Percentiles rank a stretch among this genome's conserved stretches.
Evolutionary conservation across 2,329 filamentous ascomycete genomes (phyloP).

Genomic region (Chaetothyriales sp.): DNA sequence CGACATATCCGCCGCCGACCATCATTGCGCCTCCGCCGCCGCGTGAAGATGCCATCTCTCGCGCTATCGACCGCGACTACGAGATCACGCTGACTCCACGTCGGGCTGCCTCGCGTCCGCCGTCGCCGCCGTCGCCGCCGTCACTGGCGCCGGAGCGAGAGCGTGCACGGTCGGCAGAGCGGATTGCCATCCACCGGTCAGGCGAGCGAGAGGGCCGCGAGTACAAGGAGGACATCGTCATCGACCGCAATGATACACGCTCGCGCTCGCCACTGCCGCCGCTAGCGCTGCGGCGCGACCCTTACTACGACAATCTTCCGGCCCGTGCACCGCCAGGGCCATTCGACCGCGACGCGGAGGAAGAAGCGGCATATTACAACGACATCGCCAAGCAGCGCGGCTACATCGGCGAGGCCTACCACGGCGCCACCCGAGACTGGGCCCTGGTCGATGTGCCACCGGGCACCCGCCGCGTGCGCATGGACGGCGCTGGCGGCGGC

Average conservation of each 20-base stretch:
- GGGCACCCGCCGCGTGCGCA: constrained; percentile 65
- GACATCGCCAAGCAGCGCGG: constrained; percentile 56
- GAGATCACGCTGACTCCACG: constrained; percentile 24
- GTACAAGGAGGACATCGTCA: constrained; percentile 54
- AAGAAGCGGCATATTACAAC: constrained; percentile 49
- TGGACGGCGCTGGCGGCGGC: constrained; percentile 67
- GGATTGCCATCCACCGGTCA: constrained; percentile 42
- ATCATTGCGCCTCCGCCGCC: constrained; percentile 65
- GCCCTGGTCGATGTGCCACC: constrained; percentile 72
- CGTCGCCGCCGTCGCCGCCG: constrained; percentile 28
- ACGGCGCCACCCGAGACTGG: constrained; percentile 65
- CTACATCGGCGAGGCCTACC: constrained; percentile 57
- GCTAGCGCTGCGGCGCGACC: constrained; percentile 6
- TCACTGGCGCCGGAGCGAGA: constrained; percentile 15
- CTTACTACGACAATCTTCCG: constrained; percentile 18
- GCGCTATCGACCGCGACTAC: constrained; percentile 71
- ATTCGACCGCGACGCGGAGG: constrained; percentile 37
- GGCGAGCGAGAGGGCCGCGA: constrained; percentile 30
- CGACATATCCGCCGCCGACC: constrained; percentile 43
- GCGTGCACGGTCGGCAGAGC: constrained; percentile 30
- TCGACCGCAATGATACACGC: constrained; percentile 33
- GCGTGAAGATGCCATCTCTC: constrained; percentile 75
- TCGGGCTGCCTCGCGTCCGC: constrained; percentile 20
- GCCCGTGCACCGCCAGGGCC: constrained; percentile 34
- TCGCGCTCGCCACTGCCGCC: constrained; percentile 27